Evolutionary conservation across 129 eudicot genomes (phyloP).

Genomic region (Helichrysum umbraculigerum): DNA sequence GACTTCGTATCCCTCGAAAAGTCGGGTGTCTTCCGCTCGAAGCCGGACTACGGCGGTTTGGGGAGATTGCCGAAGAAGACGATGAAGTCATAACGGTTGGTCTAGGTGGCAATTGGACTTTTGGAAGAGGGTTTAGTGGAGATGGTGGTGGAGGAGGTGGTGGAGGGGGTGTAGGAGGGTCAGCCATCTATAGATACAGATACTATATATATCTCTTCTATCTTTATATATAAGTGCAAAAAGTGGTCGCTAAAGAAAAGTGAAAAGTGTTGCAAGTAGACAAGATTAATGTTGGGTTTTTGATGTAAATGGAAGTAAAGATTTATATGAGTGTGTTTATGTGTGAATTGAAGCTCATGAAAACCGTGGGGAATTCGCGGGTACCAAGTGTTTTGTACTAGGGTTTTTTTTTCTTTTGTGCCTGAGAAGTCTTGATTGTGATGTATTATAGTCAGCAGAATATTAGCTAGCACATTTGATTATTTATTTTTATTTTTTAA

Average conservation of each 20-base stretch:
- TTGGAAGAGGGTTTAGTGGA: slow-evolving; percentile 15
- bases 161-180: slow-evolving; percentile 27
- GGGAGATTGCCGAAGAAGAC: slow-evolving; percentile 25
- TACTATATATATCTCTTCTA: slow-evolving; percentile 1
- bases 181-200: slow-evolving; percentile 26
- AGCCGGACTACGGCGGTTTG: slow-evolving; percentile 23
- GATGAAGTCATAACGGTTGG: slow-evolving; percentile 24
- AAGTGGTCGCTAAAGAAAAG: background rate
- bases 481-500: background rate
- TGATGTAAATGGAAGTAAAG: background rate
- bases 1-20: slow-evolving; percentile 43
- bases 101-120: slow-evolving; percentile 19
- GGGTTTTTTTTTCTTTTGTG: slow-evolving; percentile 24
- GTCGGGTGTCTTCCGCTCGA: slow-evolving; percentile 37
- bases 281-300: slow-evolving; percentile 4
- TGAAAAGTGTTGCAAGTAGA: background rate
- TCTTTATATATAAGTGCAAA: slow-evolving; percentile 7
- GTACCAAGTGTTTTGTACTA: slow-evolving; percentile 27
- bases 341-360: slow-evolving; percentile 25
- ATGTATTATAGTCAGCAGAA: slow-evolving; percentile 20
- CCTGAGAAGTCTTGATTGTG: slow-evolving; percentile 24
- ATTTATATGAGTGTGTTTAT: slow-evolving; percentile 13
- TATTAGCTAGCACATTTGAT: slow-evolving; percentile 27
- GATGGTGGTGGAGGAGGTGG: slow-evolving; percentile 4
- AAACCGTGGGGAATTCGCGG: slow-evolving; percentile 76